phyloP scores from a whole-genome alignment of 2,329 filamentous ascomycete genomes.

The Colletotrichum brevisporum region DNA sequence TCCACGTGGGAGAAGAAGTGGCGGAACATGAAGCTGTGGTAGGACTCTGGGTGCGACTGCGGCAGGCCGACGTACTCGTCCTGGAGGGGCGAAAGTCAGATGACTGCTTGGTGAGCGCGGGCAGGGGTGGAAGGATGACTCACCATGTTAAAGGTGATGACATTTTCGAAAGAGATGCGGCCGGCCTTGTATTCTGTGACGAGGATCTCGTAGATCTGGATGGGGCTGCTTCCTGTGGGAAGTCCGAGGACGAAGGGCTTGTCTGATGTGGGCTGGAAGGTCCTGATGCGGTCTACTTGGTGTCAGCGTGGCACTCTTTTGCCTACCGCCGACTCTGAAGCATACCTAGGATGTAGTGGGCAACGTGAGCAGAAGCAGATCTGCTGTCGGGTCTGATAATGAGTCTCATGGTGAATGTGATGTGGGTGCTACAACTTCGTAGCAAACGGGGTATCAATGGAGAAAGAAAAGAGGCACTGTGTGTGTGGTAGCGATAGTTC shows the following conservation, averaged over 20 bases:
- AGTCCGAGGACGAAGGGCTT: conserved; percentile 45
- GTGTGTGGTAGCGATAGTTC: neutral
- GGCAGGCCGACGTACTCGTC: conserved; percentile 83
- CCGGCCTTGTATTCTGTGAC: conserved; percentile 74
- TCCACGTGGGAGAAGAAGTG: conserved; percentile 84
- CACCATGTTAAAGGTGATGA: conserved; percentile 84
- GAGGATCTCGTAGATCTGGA: conserved; percentile 63
- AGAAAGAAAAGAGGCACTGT: neutral
- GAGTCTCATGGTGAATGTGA: conserved; percentile 70
- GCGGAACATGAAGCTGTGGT: conserved; percentile 88
- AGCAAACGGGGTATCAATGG: neutral
- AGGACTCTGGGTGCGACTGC: conserved; percentile 81
- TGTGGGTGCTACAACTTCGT: too few species aligned
- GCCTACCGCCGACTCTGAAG: rapidly evolving
- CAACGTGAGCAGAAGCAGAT: conserved; percentile 76
- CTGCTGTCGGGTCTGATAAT: conserved; percentile 78
- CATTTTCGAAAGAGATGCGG: conserved; percentile 65
- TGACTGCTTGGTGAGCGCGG: neutral
- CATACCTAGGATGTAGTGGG: conserved; percentile 80
- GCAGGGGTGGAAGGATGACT: neutral
- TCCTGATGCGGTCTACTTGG: conserved; percentile 57
- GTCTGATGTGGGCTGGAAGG: conserved; percentile 42
- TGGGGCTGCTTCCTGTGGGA: conserved; percentile 44
- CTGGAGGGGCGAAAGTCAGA: conserved; percentile 58
- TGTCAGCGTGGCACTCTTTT: neutral